phyloP scores from a whole-genome alignment of 345 rosid genomes.

The Eucalyptus erythrocorys region DNA sequence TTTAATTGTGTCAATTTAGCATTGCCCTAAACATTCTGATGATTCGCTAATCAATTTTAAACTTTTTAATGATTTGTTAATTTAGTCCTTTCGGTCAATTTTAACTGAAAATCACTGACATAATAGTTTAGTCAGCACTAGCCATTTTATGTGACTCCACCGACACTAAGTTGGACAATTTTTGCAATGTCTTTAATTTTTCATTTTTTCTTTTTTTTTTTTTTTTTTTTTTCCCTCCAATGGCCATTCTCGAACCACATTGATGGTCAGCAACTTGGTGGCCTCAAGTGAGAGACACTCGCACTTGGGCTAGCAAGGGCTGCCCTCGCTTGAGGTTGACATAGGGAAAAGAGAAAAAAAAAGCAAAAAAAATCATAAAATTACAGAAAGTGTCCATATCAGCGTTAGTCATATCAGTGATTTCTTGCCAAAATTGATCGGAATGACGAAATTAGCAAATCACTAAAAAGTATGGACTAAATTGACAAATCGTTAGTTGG shows the following conservation, averaged over 20 bases:
- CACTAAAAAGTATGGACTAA: not conserved
- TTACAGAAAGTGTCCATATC: not conserved
- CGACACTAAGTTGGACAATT: not conserved
- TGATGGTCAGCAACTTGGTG: not conserved
- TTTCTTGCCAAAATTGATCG: fast-evolving
- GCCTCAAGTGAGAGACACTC: not conserved
- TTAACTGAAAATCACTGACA: fast-evolving
- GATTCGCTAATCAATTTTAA: not conserved
- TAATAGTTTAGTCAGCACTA: not conserved
- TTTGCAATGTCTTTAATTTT: not conserved
- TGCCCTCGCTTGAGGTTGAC: not conserved
- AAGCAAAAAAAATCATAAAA: not conserved
- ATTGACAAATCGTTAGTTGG: not conserved
- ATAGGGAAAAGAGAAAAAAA: not conserved
- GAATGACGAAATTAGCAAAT: not conserved
- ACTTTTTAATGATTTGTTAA: not conserved
- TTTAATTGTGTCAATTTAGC: not conserved
- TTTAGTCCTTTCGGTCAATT: not conserved
- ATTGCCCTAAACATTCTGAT: not conserved
- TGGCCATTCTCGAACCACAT: not conserved
- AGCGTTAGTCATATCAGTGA: fast-evolving
- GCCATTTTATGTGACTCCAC: fast-evolving
- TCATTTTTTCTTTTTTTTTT: not conserved
- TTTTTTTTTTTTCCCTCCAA: not conserved
- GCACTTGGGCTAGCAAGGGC: not conserved